phyloP scores from a whole-genome alignment of 2,329 filamentous ascomycete species.

The Pestalotiopsis sp. region DNA sequence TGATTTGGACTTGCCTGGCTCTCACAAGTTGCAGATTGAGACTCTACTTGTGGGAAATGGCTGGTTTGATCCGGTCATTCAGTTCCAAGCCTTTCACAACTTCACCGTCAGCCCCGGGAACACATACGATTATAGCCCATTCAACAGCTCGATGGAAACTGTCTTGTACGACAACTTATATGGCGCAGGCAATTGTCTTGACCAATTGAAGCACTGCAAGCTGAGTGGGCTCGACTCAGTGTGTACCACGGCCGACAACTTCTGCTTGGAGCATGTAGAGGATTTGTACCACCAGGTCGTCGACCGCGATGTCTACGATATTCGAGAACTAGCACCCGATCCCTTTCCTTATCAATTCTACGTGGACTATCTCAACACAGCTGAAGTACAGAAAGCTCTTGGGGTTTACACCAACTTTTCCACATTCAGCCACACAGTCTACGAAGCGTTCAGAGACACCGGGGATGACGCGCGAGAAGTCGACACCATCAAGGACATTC shows the following conservation, averaged over 20 bases:
- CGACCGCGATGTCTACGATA: conserved; percentile 60
- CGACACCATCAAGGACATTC: conserved; percentile 26
- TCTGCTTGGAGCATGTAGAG: conserved; percentile 57
- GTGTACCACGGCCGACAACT: conserved; percentile 56
- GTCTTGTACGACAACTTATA: conserved; percentile 62
- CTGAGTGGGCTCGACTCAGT: conserved; percentile 49
- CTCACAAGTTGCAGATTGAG: conserved; percentile 49
- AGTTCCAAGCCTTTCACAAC: conserved; percentile 60
- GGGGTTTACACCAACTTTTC: conserved; percentile 63
- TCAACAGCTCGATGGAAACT: conserved; percentile 47
- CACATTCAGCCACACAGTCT: conserved; percentile 42
- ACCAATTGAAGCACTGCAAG: conserved; percentile 57
- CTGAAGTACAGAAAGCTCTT: conserved; percentile 55
- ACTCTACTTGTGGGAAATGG: conserved; percentile 59
- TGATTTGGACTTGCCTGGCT: conserved; percentile 40
- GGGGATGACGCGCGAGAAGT: conserved; percentile 47
- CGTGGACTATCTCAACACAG: conserved; percentile 58
- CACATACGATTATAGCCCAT: conserved; percentile 56
- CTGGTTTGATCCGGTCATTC: conserved; percentile 55
- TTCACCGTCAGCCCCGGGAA: conserved; percentile 57
- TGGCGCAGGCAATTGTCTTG: conserved; percentile 61
- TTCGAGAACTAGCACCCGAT: conserved; percentile 55
- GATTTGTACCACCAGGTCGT: conserved; percentile 50
- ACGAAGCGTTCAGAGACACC: conserved; percentile 55
- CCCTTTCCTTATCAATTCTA: conserved; percentile 61